Evolutionary conservation across 2,329 filamentous ascomycete species (phyloP).

Genomic region (Aspergillus hortae): DNA sequence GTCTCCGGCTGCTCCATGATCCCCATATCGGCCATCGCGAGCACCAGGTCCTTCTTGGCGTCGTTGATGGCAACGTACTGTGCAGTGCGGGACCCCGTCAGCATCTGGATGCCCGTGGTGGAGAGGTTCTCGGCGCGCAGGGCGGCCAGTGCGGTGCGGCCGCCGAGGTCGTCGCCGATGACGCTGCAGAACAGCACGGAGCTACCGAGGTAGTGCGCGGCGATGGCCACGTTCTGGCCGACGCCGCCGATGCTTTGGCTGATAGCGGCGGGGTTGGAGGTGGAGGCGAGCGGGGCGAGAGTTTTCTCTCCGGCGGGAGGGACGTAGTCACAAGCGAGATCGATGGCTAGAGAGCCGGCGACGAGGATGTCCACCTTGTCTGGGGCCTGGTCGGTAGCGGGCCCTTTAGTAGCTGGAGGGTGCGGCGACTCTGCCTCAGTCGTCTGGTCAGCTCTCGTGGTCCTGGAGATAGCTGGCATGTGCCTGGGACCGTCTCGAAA

Average conservation of each 20-base stretch:
- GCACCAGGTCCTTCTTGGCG: slow-evolving; percentile 72
- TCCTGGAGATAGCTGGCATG: slow-evolving; percentile 31
- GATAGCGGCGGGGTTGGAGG: slow-evolving; percentile 82
- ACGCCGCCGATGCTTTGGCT: slow-evolving; percentile 84
- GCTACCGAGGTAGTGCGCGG: slow-evolving; percentile 67
- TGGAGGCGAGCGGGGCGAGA: slow-evolving; percentile 54
- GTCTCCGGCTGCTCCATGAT: slow-evolving; percentile 59
- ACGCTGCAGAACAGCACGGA: slow-evolving; percentile 73
- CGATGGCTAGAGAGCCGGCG: slow-evolving; percentile 84
- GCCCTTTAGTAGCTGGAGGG: slow-evolving; percentile 6
- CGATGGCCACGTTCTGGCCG: slow-evolving; percentile 84
- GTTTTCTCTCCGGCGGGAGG: slow-evolving; percentile 40
- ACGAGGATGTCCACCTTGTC: slow-evolving; percentile 67
- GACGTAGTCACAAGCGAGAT: slow-evolving; percentile 77
- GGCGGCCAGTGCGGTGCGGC: slow-evolving; percentile 66
- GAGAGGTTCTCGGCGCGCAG: slow-evolving; percentile 59
- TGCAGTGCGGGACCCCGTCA: slow-evolving; percentile 65
- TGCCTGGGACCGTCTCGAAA: slow-evolving; percentile 32
- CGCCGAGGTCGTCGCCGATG: slow-evolving; percentile 75
- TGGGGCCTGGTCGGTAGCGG: slow-evolving; percentile 4
- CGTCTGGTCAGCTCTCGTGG: slow-evolving; percentile 20
- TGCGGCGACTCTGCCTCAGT: slow-evolving; percentile 16
- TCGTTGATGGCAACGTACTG: slow-evolving; percentile 93
- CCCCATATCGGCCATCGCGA: slow-evolving; percentile 94
- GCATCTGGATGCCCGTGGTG: slow-evolving; percentile 61